A percentile compares a stretch with the other conserved stretches of the same genome.
Evolutionary conservation across 495 filamentous ascomycete genomes (phyloP).

Genomic region (Umbilicaria muhlenbergii): DNA sequence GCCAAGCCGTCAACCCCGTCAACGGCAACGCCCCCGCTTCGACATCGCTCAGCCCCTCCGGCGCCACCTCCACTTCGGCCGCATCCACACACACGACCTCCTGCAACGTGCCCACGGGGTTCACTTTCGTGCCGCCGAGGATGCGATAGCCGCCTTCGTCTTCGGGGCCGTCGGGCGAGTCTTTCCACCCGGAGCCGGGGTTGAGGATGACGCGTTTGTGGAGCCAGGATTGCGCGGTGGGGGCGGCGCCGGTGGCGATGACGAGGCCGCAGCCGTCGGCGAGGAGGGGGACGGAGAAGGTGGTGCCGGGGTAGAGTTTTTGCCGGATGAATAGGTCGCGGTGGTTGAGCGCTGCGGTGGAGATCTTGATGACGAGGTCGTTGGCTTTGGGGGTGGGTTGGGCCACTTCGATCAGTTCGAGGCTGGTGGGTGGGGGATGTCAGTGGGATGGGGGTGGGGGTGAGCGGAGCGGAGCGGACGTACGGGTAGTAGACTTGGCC

Average conservation of each 20-base stretch:
- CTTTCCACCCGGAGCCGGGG: constrained; percentile 60
- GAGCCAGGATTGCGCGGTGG: constrained; percentile 31
- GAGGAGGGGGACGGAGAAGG: constrained; percentile 59
- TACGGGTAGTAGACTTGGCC: too few relatives aligned
- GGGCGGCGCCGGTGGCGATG: constrained; percentile 39
- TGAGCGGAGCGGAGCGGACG: too few relatives aligned
- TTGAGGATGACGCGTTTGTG: constrained; percentile 59
- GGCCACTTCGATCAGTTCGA: constrained; percentile 21
- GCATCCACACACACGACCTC: constrained; percentile 55
- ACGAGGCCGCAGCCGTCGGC: constrained; percentile 68
- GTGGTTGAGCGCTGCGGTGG: constrained; percentile 75
- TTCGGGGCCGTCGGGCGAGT: constrained; percentile 58
- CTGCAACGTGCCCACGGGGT: constrained; percentile 50
- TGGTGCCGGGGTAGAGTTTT: constrained; percentile 71
- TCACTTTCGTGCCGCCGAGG: constrained; percentile 51
- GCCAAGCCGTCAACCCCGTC: constrained; percentile 74
- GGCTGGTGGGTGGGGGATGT: too few relatives aligned
- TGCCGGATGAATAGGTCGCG: constrained; percentile 86
- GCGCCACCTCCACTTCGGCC: constrained; percentile 57
- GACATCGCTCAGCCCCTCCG: constrained; percentile 47
- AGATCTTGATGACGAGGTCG: constrained; percentile 54
- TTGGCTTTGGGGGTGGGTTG: constrained; percentile 40
- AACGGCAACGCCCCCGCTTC: constrained; percentile 74
- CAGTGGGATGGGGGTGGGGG: too few relatives aligned
- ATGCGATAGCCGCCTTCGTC: constrained; percentile 43